A percentile compares a stretch with the other conserved stretches of the same genome.
Evolutionary conservation across 768 basidiomycete genomes (phyloP).

Genomic region (Amanita thiersii): DNA sequence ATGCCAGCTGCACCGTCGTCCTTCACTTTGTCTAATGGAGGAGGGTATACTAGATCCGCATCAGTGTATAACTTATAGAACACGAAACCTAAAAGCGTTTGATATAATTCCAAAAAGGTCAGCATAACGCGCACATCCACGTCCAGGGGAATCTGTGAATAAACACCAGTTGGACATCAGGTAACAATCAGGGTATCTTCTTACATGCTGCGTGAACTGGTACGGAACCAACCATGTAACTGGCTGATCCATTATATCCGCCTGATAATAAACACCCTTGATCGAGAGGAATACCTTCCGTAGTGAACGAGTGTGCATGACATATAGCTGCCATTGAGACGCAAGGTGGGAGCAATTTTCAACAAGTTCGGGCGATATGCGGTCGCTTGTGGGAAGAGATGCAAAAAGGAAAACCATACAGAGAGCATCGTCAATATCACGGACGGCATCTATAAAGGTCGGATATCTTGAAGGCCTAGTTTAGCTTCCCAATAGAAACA

Average conservation of each 20-base stretch:
- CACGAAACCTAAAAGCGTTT: slow-evolving; percentile 91
- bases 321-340: slow-evolving; percentile 95
- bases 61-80: slow-evolving; percentile 99
- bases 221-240: slow-evolving; percentile 97
- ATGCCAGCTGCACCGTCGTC: slow-evolving; percentile 85
- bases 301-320: slow-evolving; percentile 79
- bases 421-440: slow-evolving; percentile 95
- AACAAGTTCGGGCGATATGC: slow-evolving; percentile 74
- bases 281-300: slow-evolving; percentile 93
- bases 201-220: slow-evolving; percentile 90
- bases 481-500: not conserved
- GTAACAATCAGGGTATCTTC: slow-evolving; percentile 16
- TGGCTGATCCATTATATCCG: slow-evolving; percentile 86
- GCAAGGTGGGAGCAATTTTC: slow-evolving; percentile 87
- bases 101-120: slow-evolving; percentile 96
- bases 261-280: slow-evolving; percentile 98
- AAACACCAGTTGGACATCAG: slow-evolving; percentile 2
- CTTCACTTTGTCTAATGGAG: slow-evolving; percentile 73
- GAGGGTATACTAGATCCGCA: slow-evolving; percentile 88
- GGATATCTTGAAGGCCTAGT: slow-evolving; percentile 61
- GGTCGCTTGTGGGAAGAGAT: slow-evolving; percentile 78
- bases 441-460: slow-evolving; percentile 89
- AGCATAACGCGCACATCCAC: slow-evolving; percentile 98
- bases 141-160: slow-evolving; percentile 74
- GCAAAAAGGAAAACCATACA: slow-evolving; percentile 94